Conservation (phyloP, 2,329 filamentous ascomycete species). For the Magnaporthiopsis rhizophila region DNA sequence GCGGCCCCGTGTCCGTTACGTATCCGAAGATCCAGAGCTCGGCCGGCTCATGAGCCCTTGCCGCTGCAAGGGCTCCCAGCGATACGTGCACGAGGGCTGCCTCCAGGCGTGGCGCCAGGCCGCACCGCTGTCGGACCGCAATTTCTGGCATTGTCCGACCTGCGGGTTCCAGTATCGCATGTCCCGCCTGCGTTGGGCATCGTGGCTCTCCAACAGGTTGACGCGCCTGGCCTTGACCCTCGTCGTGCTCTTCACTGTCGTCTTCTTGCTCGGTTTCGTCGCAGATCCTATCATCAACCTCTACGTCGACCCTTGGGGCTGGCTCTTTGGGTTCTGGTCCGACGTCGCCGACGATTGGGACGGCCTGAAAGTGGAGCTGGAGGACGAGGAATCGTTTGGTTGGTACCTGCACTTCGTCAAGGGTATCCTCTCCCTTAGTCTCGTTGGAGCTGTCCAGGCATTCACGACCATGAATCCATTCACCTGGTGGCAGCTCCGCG, state of each 20-base stretch:
- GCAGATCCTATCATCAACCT: constrained; percentile 88
- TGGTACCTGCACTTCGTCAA: constrained; percentile 86
- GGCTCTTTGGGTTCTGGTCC: constrained; percentile 44
- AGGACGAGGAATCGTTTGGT: constrained; percentile 42
- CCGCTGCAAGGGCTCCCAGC: constrained; percentile 85
- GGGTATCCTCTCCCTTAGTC: constrained; percentile 79
- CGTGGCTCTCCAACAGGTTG: constrained; percentile 57
- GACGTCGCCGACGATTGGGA: constrained; percentile 26
- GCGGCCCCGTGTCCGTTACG: constrained; percentile 41
- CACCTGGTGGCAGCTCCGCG: constrained; percentile 68
- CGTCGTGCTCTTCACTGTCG: constrained; percentile 57
- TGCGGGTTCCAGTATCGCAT: constrained; percentile 79
- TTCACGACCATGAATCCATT: constrained; percentile 67
- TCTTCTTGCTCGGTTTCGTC: constrained; percentile 83
- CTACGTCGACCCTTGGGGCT: constrained; percentile 70
- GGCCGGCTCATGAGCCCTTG: constrained; percentile 83
- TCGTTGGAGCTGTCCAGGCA: constrained; percentile 78
- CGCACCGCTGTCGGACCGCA: constrained; percentile 55
- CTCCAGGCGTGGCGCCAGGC: constrained; percentile 74
- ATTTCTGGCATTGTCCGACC: constrained; percentile 82
- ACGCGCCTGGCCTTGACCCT: constrained; percentile 66
- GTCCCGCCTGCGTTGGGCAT: constrained; percentile 67
- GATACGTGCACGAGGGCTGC: constrained; percentile 91
- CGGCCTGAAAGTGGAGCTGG: constrained; percentile 15
- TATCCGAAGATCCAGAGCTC: constrained; percentile 63